A percentile compares a stretch with the other conserved stretches of the same genome.
phyloP scores from a whole-genome alignment of 1,139 yeast species.

The Hyphopichia pseudoburtonii region DNA sequence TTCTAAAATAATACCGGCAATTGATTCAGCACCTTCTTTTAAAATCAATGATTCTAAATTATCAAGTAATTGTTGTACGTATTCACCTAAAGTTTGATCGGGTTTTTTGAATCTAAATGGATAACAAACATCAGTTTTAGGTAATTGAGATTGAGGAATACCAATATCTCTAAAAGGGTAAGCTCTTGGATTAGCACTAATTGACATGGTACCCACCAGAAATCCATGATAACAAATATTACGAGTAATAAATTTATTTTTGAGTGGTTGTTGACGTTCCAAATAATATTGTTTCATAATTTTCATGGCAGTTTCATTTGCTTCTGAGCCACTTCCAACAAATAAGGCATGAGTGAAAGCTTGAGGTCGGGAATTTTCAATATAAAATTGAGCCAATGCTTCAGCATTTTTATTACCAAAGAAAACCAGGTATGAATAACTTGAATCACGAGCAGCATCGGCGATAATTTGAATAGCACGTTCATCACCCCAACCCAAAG shows the following conservation, averaged over 20 bases:
- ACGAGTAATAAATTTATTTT: slow-evolving; percentile 54
- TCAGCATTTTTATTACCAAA: slow-evolving; percentile 48
- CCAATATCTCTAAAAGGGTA: slow-evolving; percentile 42
- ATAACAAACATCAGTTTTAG: slow-evolving; percentile 47
- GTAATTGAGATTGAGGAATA: slow-evolving; percentile 39
- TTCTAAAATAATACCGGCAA: slow-evolving; percentile 55
- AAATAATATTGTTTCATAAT: slow-evolving; percentile 55
- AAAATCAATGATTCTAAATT: slow-evolving; percentile 50
- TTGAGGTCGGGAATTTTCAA: slow-evolving; percentile 53
- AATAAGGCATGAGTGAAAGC: slow-evolving; percentile 55
- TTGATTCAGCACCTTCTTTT: slow-evolving; percentile 50
- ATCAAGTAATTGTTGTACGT: slow-evolving; percentile 43
- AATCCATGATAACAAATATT: slow-evolving; percentile 59
- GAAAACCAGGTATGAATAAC: slow-evolving; percentile 47
- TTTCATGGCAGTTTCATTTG: slow-evolving; percentile 60
- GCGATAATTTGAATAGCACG: slow-evolving; percentile 49
- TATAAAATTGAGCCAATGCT: slow-evolving; percentile 51
- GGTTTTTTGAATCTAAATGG: slow-evolving; percentile 50
- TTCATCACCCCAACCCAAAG: slow-evolving; percentile 58
- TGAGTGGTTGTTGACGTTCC: slow-evolving; percentile 49
- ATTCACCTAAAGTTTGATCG: slow-evolving; percentile 50
- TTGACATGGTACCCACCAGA: slow-evolving; percentile 54
- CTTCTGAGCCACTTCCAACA: slow-evolving; percentile 63
- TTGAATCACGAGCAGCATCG: slow-evolving; percentile 45
- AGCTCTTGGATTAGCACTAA: slow-evolving; percentile 45